Evolutionary conservation across 2,329 filamentous ascomycete genomes (phyloP).

Genomic region (Cyanodermella asteris): DNA sequence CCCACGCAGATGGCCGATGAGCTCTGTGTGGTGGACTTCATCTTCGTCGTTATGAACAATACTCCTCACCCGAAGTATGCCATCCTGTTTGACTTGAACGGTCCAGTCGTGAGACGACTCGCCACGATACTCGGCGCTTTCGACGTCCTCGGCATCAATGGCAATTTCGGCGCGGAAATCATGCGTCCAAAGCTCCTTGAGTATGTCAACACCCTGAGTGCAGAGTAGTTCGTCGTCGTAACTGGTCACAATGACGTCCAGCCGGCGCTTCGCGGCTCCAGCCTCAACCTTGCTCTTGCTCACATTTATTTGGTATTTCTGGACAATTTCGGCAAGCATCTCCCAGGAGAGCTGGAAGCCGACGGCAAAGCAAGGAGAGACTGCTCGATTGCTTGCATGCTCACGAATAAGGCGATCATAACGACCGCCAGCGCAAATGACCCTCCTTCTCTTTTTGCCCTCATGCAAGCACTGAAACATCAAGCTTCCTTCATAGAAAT

Average conservation of each 20-base stretch:
- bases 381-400: constrained; percentile 24
- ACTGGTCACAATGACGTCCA: constrained; percentile 74
- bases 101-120: constrained; percentile 70
- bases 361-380: constrained; percentile 50
- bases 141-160: constrained; percentile 52
- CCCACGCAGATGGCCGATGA: constrained; percentile 58
- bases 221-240: constrained; percentile 61
- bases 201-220: constrained; percentile 51
- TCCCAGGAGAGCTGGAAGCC: constrained; percentile 87
- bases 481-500: constrained; percentile 68
- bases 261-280: constrained; percentile 24
- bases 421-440: constrained; percentile 80
- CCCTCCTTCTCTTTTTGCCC: constrained; percentile 51
- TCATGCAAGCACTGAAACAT: constrained; percentile 85
- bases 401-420: constrained; percentile 81
- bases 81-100: constrained; percentile 30
- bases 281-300: constrained; percentile 28
- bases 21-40: constrained; percentile 50
- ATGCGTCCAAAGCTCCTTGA: constrained; percentile 60
- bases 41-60: constrained; percentile 59
- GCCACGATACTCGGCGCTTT: constrained; percentile 25
- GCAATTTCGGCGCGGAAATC: constrained; percentile 79
- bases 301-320: constrained; percentile 25
- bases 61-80: constrained; percentile 51
- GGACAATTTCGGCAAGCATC: constrained; percentile 43